Percentiles rank a stretch among this genome's conserved stretches.
phyloP scores from a whole-genome alignment of 2,329 filamentous ascomycete species.

The Aureobasidium namibiae region DNA sequence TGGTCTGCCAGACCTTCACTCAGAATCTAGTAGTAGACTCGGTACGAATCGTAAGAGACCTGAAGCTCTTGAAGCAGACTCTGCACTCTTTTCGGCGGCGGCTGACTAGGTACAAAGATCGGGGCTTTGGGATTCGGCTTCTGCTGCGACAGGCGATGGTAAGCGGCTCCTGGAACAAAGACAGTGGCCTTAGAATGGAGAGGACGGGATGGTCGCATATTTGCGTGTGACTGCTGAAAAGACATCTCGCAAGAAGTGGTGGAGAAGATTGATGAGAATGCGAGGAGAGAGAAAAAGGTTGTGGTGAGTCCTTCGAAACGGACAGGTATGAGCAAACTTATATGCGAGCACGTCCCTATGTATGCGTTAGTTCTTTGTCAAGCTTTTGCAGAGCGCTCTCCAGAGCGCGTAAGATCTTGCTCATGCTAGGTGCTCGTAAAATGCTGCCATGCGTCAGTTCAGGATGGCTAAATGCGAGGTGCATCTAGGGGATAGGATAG shows the following conservation, averaged over 20 bases:
- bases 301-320: background rate
- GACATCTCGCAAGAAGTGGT: background rate
- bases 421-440: background rate
- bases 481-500: background rate
- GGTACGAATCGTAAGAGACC: background rate
- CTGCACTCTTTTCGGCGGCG: background rate
- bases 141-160: background rate
- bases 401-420: background rate
- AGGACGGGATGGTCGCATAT: background rate
- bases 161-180: background rate
- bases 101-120: background rate
- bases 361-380: background rate
- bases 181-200: background rate
- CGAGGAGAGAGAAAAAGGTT: background rate
- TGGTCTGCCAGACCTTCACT: background rate
- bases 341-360: background rate
- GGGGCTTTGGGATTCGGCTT: background rate
- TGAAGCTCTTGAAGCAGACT: background rate
- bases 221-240: background rate
- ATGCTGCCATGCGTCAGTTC: background rate
- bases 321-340: background rate
- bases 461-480: no score
- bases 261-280: background rate
- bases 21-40: background rate
- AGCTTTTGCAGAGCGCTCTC: no score